Base-by-base conservation (phyloP, 331 rosid genomes). In the Dryas integrifolia region DNA sequence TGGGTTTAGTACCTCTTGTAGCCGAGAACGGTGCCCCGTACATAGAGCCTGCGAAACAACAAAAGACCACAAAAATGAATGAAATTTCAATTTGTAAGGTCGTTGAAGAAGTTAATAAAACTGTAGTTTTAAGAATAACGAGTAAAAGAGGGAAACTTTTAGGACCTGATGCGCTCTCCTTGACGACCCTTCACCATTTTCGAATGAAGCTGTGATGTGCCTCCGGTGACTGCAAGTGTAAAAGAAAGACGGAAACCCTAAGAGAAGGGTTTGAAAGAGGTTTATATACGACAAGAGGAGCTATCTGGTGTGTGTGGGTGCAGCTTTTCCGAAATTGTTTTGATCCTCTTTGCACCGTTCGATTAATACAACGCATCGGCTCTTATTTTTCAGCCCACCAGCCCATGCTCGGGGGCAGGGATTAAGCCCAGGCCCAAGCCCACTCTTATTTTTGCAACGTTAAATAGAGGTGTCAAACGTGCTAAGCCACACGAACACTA, bases 1-100 rank as follows among this genome's bases (percentile, higher is more conserved):
- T 58, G 45, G 10, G 21, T 49, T 45, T 3, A 11, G 0, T 76
- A 91, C 97, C 97, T 88, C 80, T 91, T 91, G 91, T 89, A 91
- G 62, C 97, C 97, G 52, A 91, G 96, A 74, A 91, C 66, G 7
- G 97, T 85, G n/a, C 97, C 97, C 73, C 97, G 86, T 24, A 87
- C 91, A 40, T 91, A 91, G 41, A 91, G 97, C 38, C 92, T 88
- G 78, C 13, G 30, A 58, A 35, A 9, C 9, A 4, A 4, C 9
- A 70, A 24, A 49, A 48, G 5, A 14, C 53, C 59, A 16, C 0
- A 7, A 68, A 40, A 68, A 30, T n/a, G 0, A 50, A 15, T 9
- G 11, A 64, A 4, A 46, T 15, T 52, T 69, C 24, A 4, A 4
- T 10, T 7, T 30, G 6, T 8, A 8, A 15, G 45, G 1, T 2